These are phyloP conservation scores for Sporisorium exsertum DNA, from an alignment of 1,284 basidiomycete genomes.

Conservation along the genomic window DNA sequence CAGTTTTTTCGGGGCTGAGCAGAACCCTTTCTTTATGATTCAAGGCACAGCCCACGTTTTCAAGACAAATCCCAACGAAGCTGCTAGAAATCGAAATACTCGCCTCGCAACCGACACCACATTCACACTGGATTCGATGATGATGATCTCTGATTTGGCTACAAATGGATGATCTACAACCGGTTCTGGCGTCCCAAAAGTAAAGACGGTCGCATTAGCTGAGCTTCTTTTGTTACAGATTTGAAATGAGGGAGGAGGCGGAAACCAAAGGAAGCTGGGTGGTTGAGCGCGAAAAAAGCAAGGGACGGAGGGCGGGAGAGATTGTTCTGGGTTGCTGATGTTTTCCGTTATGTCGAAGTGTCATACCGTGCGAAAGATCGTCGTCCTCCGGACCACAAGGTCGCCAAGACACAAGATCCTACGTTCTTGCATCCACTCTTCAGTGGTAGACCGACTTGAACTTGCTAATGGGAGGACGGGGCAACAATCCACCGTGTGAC, in stretches of 20 bases:
- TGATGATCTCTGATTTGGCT: no score
- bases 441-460: constrained; percentile 62
- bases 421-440: neutral
- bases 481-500: constrained; percentile 63
- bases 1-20: neutral
- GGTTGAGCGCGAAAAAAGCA: neutral
- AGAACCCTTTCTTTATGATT: neutral
- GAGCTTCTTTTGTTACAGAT: neutral
- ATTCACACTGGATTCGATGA: neutral
- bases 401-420: no score
- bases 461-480: constrained; percentile 55
- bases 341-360: neutral
- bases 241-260: neutral
- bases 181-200: neutral
- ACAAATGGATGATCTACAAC: neutral
- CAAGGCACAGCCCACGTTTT: neutral
- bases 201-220: neutral
- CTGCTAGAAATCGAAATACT: constrained; percentile 3
- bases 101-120: neutral
- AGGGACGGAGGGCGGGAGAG: neutral
- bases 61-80: neutral
- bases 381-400: neutral
- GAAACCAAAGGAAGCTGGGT: neutral
- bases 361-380: no score
- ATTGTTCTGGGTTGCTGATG: neutral